These are phyloP conservation scores for Echium plantagineum DNA, from an alignment of 257 asterid species.

Conservation along the genomic window DNA sequence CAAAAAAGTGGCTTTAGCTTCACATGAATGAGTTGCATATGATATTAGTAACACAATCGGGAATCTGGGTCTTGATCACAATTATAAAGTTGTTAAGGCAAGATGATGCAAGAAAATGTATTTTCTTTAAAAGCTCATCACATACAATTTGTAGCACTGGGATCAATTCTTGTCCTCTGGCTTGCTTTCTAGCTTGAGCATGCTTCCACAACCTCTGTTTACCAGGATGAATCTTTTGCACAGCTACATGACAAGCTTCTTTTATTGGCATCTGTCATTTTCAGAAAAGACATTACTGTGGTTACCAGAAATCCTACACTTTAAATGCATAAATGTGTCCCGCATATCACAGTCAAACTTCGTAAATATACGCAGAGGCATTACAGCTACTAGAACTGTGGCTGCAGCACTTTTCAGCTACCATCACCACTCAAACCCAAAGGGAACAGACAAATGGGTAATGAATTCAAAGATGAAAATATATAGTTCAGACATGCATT, in stretches of 20 bases:
- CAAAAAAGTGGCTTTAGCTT: too few relatives aligned
- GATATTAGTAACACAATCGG: too few relatives aligned
- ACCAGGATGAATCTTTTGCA: constrained; percentile 45
- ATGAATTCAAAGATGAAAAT: background rate
- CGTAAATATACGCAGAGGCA: too few relatives aligned
- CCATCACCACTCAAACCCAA: background rate
- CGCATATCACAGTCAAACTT: background rate
- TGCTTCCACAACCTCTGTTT: constrained; percentile 66
- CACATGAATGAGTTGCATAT: too few relatives aligned
- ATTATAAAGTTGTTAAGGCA: background rate
- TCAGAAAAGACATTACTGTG: too few relatives aligned
- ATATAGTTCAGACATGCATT: background rate
- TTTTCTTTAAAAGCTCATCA: background rate
- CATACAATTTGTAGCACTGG: constrained; percentile 65
- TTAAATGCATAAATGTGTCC: background rate
- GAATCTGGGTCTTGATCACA: background rate
- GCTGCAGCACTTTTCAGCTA: background rate
- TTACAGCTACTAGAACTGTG: background rate
- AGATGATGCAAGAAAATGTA: background rate
- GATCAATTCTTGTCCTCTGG: constrained; percentile 21
- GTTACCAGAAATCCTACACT: too few relatives aligned
- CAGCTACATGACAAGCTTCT: constrained; percentile 73
- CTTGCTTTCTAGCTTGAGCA: constrained; percentile 43
- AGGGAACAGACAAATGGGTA: background rate
- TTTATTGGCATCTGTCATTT: constrained; percentile 46